These are phyloP conservation scores for Fusarium mundagurra DNA, from an alignment of 2,329 filamentous ascomycete species.

Conservation along the genomic window DNA sequence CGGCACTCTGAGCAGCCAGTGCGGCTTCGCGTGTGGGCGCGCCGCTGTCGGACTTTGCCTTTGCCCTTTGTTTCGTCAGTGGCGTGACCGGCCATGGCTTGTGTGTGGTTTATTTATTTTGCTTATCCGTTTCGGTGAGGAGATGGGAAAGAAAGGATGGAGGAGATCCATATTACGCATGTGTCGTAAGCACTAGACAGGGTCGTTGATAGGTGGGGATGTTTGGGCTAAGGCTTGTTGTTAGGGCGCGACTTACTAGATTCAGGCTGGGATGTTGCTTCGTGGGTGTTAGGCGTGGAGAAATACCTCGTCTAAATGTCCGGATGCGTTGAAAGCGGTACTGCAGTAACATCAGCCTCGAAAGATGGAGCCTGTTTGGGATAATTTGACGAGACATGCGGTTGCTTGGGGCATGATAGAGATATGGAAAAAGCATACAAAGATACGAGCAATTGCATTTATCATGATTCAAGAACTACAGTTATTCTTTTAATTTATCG, in stretches of 20 bases:
- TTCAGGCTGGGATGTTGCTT: neutral
- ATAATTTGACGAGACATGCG: neutral
- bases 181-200: conserved; percentile 10
- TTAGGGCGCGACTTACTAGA: neutral
- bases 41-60: conserved; percentile 1
- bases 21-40: conserved; percentile 15
- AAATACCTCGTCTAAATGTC: conserved; percentile 1
- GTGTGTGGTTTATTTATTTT: neutral
- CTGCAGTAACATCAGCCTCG: neutral
- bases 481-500: neutral
- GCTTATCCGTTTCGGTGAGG: neutral
- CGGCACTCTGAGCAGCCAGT: conserved; percentile 16
- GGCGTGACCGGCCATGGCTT: neutral
- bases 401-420: neutral
- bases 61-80: neutral
- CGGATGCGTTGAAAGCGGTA: neutral
- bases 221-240: neutral
- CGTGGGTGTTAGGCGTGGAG: fast-evolving
- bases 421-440: neutral
- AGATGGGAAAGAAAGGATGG: neutral
- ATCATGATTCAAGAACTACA: no score
- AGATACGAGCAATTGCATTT: neutral
- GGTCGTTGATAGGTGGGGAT: neutral
- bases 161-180: neutral
- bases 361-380: neutral